Evolutionary conservation across 108 stramenopile species (phyloP), one percentile per base, ranked within the genome.

Genomic region (Aurantiochytrium sp.): DNA sequence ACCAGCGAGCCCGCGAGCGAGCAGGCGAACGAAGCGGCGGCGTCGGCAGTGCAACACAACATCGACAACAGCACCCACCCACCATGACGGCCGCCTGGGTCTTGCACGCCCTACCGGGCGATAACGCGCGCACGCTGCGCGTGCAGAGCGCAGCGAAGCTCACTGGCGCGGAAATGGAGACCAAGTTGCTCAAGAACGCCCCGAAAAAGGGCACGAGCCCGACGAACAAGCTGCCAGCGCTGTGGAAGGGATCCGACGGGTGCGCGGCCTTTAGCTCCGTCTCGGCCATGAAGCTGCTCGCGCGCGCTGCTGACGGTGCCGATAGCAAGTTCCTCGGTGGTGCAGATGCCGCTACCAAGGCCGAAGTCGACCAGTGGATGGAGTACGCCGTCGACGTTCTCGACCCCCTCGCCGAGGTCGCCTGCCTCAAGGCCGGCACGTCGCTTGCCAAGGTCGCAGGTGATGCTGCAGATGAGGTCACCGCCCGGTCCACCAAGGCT

Each of bases 281-380:
- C 1, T 6, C 64, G 2, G 64, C 64, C 64, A 69, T 69, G 64
- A 69, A 69, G 64, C 64, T 69, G 35, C 35, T 69, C 42, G 64
- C 18, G 25, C 25, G 64, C 64, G 42, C 6, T 8, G 64, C 35
- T 23, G 64, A 28, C 25, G 64, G 14, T 23, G 64, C 64, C 25
- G 64, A 69, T 23, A 42, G 35, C 4, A 69, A 42, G 35, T 12
- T 42, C 64, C 64, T 69, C 5, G 35, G 25, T 18, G 92, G 92
- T 19, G 76, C 59, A 25, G 88, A 47, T 25, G 72, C 73, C 4
- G 92, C 90, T 47, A 60, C 64, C 55, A n/a, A 72, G 57, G 90
- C 90, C 14, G 29, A 59, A 58, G 92, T 92, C 44, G 93, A 93
- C 90, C 92, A 92, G 88, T 93, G 93, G 93, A 88, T 93, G 55